Evolutionary conservation across 345 rosid species (phyloP).

Genomic region (Eucalyptus fibrosa): DNA sequence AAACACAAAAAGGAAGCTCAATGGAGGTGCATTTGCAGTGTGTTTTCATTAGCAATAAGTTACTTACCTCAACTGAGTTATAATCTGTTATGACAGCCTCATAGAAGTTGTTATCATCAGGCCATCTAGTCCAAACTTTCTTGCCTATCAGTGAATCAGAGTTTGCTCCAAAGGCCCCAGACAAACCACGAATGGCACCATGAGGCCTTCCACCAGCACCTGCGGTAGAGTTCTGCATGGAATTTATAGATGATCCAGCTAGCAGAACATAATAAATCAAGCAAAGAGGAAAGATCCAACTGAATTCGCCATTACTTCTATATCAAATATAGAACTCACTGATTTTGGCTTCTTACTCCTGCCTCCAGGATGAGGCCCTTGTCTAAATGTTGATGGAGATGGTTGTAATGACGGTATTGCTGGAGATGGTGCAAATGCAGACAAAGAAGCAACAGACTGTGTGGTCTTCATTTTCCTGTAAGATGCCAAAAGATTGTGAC

Average conservation of each 20-base stretch:
- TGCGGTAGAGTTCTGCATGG: constrained; percentile 57
- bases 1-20: constrained; percentile 4
- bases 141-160: constrained; percentile 65
- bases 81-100: constrained; percentile 85
- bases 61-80: constrained; percentile 41
- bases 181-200: constrained; percentile 26
- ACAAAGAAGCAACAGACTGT: constrained; percentile 66
- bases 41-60: background rate
- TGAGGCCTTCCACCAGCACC: constrained; percentile 58
- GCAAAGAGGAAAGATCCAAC: background rate
- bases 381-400: constrained; percentile 65
- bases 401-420: constrained; percentile 70
- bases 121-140: constrained; percentile 99
- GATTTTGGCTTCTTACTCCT: constrained; percentile 75
- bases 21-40: background rate
- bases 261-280: constrained; percentile 1
- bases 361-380: constrained; percentile 60
- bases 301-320: background rate
- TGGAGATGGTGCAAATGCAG: constrained; percentile 70
- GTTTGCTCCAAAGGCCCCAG: constrained; percentile 40
- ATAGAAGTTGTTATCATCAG: constrained; percentile 81
- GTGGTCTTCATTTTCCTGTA: constrained; percentile 80
- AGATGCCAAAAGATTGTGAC: constrained; percentile 85
- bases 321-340: constrained; percentile 30
- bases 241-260: constrained; percentile 23